Conservation (phyloP, 1,284 basidiomycete species). For the Boletellus deceptivus region DNA sequence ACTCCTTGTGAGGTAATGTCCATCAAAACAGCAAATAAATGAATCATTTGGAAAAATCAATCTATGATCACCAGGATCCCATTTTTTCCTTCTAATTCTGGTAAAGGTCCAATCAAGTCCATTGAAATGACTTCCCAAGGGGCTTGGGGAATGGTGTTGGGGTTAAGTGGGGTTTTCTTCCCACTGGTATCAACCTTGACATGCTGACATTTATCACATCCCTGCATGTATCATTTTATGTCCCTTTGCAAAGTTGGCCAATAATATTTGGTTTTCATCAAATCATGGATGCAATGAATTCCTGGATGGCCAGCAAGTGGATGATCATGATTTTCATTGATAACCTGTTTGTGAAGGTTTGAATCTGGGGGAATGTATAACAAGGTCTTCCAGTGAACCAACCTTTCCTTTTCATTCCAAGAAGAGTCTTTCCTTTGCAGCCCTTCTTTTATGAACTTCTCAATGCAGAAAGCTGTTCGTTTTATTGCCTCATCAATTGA, state of each 20-base stretch:
- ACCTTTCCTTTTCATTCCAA: neutral
- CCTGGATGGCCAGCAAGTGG: neutral
- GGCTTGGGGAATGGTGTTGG: neutral
- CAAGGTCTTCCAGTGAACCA: neutral
- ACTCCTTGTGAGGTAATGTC: conserved; percentile 23
- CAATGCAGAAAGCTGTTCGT: neutral
- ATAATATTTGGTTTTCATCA: neutral
- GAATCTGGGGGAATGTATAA: neutral
- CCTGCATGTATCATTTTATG: neutral
- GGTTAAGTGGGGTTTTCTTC: neutral
- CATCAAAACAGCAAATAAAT: neutral
- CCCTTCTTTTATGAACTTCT: neutral
- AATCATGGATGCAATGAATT: neutral
- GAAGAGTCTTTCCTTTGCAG: neutral
- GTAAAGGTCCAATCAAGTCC: neutral
- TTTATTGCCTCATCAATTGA: no score
- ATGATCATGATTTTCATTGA: neutral
- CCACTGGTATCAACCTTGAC: neutral
- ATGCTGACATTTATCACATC: neutral
- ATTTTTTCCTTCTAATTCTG: conserved; percentile 20
- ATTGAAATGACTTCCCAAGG: neutral
- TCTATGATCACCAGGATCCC: conserved; percentile 39
- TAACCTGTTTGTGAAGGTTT: neutral
- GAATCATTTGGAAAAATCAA: conserved; percentile 27
- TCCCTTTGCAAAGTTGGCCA: neutral